Base-by-base conservation (phyloP, 176 grass and related monocot species). In the Cenchrus americanus region DNA sequence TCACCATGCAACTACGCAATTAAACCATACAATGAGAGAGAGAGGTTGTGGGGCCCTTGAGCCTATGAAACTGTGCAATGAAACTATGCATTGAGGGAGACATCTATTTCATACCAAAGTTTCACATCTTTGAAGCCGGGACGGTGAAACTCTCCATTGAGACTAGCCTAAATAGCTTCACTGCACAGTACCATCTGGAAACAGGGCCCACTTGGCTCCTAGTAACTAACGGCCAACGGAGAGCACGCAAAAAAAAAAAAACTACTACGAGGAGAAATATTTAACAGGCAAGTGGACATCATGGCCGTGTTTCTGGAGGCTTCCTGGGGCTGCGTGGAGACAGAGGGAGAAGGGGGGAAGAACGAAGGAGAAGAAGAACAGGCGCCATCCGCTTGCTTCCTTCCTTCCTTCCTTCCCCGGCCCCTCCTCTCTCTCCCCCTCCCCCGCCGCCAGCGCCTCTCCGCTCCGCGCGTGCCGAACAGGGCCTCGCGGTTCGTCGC, bases 271-370 rank as follows among this genome's bases (percentile, higher is more conserved):
- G 14, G 46, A 57, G 26, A 77, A 72, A 74, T 80, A 84, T 83
- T 64, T 85, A 88, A 85, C 70, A 4, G 40, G 64, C 77, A 80
- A 92, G 88, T 75, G 71, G 86, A 13, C 62, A 61, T 47, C 60
- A 89, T 79, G 79, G 86, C 85, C 65, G 34, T 88, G 89, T 83
- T 97, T 97, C 91, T 90, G 83, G 94, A 94, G 89, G 26, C 91
- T 97, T 97, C 94, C 82, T 73, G 58, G 43, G 43, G 5, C 64
- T 58, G 76, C 84, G 86, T 73, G 87, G 78, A 42, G 78, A 37
- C 77, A 70, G 13, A 74, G 22, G n/a, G 24, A 74, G 46, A 54
- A 37, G 41, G 15, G 47, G 54, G 27, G 13, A 5, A 22, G 83
- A 69, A 70, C 24, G 75, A 27, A 57, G n/a, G n/a, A n/a, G 74